phyloP scores from a whole-genome alignment of 2,329 filamentous ascomycete genomes.

The Calycina marina region DNA sequence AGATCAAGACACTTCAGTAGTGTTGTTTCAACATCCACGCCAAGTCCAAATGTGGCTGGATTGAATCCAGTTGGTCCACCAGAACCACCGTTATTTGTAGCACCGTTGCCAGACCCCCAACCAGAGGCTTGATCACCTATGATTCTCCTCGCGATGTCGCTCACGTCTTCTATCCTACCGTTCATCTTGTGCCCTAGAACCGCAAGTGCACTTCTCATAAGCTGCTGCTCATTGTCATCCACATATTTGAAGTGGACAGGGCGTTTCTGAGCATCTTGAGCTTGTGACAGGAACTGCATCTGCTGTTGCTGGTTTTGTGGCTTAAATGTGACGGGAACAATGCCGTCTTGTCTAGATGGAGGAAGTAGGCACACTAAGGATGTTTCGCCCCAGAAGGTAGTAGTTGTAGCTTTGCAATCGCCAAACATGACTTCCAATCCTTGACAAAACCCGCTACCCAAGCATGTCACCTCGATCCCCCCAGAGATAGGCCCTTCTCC shows the following conservation, averaged over 20 bases:
- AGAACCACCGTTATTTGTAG: conserved; percentile 29
- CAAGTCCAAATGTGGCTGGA: conserved; percentile 25
- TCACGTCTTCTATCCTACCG: conserved; percentile 44
- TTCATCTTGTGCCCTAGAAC: conserved; percentile 47
- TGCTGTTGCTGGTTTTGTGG: conserved; percentile 33
- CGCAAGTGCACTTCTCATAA: conserved; percentile 52
- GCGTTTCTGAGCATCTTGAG: conserved; percentile 34
- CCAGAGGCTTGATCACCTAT: conserved; percentile 32
- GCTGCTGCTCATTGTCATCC: conserved; percentile 53
- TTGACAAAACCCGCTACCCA: conserved; percentile 69
- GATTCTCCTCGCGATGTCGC: conserved; percentile 46
- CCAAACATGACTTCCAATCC: conserved; percentile 79
- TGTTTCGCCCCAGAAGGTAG: conserved; percentile 48
- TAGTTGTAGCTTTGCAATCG: conserved; percentile 44
- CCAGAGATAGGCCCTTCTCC: conserved; percentile 68
- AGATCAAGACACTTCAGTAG: conserved; percentile 64
- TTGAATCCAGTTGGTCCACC: conserved; percentile 30
- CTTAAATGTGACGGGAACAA: conserved; percentile 45
- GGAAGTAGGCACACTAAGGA: conserved; percentile 49
- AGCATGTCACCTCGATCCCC: conserved; percentile 74
- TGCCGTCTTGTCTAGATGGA: conserved; percentile 39
- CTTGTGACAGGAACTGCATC: conserved; percentile 26
- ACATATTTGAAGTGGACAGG: conserved; percentile 56
- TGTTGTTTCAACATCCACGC: conserved; percentile 22
- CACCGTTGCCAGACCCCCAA: conserved; percentile 31